Conservation (phyloP, 768 basidiomycete genomes). For the Russula sp. region DNA sequence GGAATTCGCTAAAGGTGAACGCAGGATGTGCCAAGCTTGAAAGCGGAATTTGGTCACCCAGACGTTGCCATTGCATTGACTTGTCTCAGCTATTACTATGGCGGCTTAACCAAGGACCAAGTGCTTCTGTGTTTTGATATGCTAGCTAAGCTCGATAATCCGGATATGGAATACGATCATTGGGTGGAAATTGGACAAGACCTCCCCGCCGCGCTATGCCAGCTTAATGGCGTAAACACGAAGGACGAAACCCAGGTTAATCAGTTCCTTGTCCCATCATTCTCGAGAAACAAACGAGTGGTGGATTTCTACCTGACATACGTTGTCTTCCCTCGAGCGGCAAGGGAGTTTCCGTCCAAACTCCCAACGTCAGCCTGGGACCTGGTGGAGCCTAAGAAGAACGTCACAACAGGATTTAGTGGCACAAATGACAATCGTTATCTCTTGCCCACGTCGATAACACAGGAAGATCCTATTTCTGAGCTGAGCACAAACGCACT, state of each 20-base stretch:
- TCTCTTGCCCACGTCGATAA: conserved; percentile 32
- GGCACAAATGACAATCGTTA: conserved; percentile 47
- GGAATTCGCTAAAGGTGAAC: neutral
- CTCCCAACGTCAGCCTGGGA: conserved; percentile 50
- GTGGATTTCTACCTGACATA: conserved; percentile 43
- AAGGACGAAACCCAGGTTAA: conserved; percentile 34
- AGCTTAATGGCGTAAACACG: conserved; percentile 37
- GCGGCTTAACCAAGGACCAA: conserved; percentile 37
- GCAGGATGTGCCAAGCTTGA: conserved; percentile 39
- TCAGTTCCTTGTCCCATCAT: conserved; percentile 30
- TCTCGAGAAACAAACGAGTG: conserved; percentile 33
- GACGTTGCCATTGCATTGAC: conserved; percentile 43
- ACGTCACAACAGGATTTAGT: conserved; percentile 44
- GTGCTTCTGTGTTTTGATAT: conserved; percentile 34
- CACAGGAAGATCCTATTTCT: conserved; percentile 32
- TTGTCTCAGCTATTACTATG: conserved; percentile 45
- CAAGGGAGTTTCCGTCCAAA: conserved; percentile 42
- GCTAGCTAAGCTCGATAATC: conserved; percentile 39
- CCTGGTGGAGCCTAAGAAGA: conserved; percentile 36
- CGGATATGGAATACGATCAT: conserved; percentile 35
- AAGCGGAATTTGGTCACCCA: conserved; percentile 49
- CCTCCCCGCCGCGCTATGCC: conserved; percentile 31
- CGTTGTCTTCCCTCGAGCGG: conserved; percentile 46
- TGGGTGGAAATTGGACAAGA: conserved; percentile 32
- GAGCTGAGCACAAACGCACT: conserved; percentile 45